Base-by-base conservation (phyloP, 768 basidiomycete genomes). In the Lentinula guzmanii region DNA sequence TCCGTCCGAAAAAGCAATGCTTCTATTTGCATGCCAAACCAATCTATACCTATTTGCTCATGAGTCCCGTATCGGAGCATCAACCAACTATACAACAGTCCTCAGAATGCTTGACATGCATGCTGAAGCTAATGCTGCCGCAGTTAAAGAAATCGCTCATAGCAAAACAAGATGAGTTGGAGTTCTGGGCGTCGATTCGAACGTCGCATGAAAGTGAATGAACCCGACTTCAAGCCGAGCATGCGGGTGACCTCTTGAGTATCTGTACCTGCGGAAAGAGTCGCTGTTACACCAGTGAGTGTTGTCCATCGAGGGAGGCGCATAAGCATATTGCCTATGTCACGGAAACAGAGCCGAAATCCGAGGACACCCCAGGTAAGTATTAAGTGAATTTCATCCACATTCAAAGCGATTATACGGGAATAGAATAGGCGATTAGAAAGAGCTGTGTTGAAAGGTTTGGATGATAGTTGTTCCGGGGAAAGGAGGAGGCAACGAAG, bases 321-420 rank as follows among this genome's bases (percentile, higher is more conserved):
- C 33, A 65, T 60, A 2, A 61, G n/a, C 16, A 62, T 58, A 28
- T 61, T 39, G 4, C 54, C 9, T 2, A 43, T 39, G 5, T 62
- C 58, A 7, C 64, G 35, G 56, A 65, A 68, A 2, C 18, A 51
- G 35, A 60, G 48, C n/a, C 66, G 64, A 55, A 69, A 66, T 5
- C 18, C 52, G 5, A 31, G 41, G 13, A 16, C 37, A 24, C 66
- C 68, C 68, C 68, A 69, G n/a, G 55, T 39, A 24, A 64, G 18
- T 11, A 66, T 50, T 11, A 69, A 62, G 43, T 69, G 68, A 13
- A 66, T 35, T 57, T 69, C 65, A 39, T 69, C 68, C 8, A 69
- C 43, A 8, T 52, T 59, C 6, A 66, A 52, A 2, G 31, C 62
- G 24, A 39, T 43, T 11, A 66, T 42, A 3, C 65, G 60, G 6